Conservation (phyloP, 169 alveolate genomes). For the Plasmodium berghei region DNA sequence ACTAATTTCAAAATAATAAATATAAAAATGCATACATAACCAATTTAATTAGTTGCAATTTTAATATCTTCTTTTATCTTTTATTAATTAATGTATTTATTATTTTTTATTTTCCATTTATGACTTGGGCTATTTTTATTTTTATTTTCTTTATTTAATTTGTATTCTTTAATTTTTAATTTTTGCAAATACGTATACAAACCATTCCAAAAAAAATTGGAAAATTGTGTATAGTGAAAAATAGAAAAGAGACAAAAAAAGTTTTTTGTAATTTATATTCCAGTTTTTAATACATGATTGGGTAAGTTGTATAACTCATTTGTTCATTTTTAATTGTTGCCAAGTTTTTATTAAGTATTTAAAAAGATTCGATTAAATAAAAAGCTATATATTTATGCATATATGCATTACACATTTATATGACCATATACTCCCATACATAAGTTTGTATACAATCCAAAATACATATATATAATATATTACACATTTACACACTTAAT, state of each 20-base stretch:
- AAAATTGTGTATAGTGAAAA: slow-evolving; percentile 4
- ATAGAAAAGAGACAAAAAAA: slow-evolving; percentile 18
- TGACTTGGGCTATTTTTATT: slow-evolving; percentile 1
- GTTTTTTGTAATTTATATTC: background rate
- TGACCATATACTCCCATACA: background rate
- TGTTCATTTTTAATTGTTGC: background rate
- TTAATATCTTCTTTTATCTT: too few relatives aligned
- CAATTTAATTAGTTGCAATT: too few relatives aligned
- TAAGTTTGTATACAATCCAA: too few relatives aligned
- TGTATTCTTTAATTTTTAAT: slow-evolving; percentile 6
- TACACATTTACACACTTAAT: too few relatives aligned
- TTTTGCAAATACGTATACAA: background rate
- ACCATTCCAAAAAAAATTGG: background rate
- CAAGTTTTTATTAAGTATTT: background rate
- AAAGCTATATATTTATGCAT: background rate
- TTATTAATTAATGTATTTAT: background rate
- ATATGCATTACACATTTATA: background rate
- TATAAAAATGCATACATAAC: too few relatives aligned
- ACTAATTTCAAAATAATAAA: background rate
- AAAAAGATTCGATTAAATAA: background rate
- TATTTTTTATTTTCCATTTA: background rate
- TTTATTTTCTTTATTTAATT: slow-evolving; percentile 19
- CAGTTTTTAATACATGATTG: background rate
- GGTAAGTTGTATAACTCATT: background rate
- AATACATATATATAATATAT: too few relatives aligned